Evolutionary conservation across 768 basidiomycete genomes (phyloP).

Genomic region (Rhodosporidiobolus sp.): DNA sequence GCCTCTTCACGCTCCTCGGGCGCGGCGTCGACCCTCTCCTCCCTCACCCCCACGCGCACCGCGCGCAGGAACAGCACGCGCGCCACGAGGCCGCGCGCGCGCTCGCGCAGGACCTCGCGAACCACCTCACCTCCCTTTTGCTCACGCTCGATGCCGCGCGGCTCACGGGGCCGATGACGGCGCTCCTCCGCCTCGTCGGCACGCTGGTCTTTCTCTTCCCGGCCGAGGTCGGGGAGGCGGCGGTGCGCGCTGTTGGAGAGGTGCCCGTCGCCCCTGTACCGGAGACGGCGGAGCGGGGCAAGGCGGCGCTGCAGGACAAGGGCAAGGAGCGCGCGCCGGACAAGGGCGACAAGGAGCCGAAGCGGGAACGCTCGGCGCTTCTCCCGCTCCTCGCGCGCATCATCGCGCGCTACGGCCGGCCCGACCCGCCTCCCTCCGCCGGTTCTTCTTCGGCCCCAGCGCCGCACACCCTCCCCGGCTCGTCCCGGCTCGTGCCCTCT

Average conservation of each 20-base stretch:
- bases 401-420: constrained; percentile 13
- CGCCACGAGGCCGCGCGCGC: background rate
- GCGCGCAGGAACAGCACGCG: background rate
- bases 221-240: background rate
- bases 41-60: background rate
- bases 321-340: no score
- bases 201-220: constrained; percentile 30
- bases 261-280: no score
- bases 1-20: constrained; percentile 31
- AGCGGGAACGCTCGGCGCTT: background rate
- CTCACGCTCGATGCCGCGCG: constrained; percentile 14
- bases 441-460: background rate
- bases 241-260: background rate
- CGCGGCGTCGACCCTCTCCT: constrained; percentile 4
- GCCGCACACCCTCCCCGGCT: background rate
- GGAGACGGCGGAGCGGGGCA: no score
- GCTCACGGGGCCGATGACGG: constrained; percentile 24
- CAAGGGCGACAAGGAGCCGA: background rate
- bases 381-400: constrained; percentile 3
- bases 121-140: constrained; percentile 4
- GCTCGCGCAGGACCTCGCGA: constrained; percentile 8
- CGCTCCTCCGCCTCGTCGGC: constrained; percentile 19
- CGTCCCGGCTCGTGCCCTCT: background rate
- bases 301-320: background rate
- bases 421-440: background rate